Evolutionary conservation across 164 flowering plant genomes (phyloP), one percentile per base, ranked within the genome.

Genomic region (Vitis riparia): DNA sequence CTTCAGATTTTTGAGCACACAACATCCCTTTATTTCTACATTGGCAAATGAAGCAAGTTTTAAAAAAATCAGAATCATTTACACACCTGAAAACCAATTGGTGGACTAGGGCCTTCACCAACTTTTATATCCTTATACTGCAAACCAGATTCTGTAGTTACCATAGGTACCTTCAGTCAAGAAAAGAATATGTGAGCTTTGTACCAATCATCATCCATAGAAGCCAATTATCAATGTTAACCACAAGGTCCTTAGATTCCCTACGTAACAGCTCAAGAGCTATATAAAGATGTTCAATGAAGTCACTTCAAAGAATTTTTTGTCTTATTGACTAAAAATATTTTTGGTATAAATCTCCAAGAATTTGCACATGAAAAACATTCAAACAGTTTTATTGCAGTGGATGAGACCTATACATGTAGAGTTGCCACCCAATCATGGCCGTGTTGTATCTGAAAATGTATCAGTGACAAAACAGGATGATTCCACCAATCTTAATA

Each of bases 141-240:
- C 89, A 95, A 85, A 58, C 99, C 99, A 7, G 99, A 91, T 62
- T 89, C 98, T 16, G 98, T 95, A 52, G 94, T 93, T 75, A 90
- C 89, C 96, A 87, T 89, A 4, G 94, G 87, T 61, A 87, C 91
- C 99, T 92, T 75, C 75, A 88, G 17, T 32, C 30, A 51, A 56
- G 44, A 71, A 37, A 16, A 32, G 29, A 52, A 29, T 0, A 1
- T 15, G 16, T 12, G 11, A 4, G 15, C 56, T 68, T 37, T 66
- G 64, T 7, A 27, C 52, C 51, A 32, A 9, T 5, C n/a, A 51
- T 23, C 19, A 61, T 29, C 3, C 2, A 16, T 55, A 7, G 32
- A 48, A 70, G 9, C 12, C 16, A 30, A 59, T 9, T 2, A 7
- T 3, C 4, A 14, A 53, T 11, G 2, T 14, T 12, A 53, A 5